Conservation (phyloP, 345 rosid species). For the Camelina sativa region DNA sequence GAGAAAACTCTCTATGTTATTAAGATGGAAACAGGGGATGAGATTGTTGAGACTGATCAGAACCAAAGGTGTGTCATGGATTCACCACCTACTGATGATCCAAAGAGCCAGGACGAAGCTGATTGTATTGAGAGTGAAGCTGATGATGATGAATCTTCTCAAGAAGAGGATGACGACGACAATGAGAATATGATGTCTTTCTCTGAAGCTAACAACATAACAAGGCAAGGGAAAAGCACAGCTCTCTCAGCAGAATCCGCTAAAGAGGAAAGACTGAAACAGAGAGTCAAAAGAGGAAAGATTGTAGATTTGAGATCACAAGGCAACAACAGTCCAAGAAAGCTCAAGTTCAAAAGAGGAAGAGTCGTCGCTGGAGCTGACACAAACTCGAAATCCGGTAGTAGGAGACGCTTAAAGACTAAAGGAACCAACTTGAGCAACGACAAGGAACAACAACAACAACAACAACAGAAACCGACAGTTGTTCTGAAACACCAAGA, state of each 20-base stretch:
- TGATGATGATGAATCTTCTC: constrained; percentile 52
- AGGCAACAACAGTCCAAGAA: constrained; percentile 58
- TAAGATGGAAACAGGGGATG: constrained; percentile 56
- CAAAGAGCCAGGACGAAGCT: constrained; percentile 48
- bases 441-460: constrained; percentile 4
- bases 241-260: constrained; percentile 35
- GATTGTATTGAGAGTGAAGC: constrained; percentile 46
- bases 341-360: constrained; percentile 70
- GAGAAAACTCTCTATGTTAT: constrained; percentile 77
- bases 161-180: constrained; percentile 51
- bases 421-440: constrained; percentile 37
- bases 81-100: constrained; percentile 39
- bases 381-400: constrained; percentile 45
- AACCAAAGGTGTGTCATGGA: constrained; percentile 51
- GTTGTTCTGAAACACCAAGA: constrained; percentile 78
- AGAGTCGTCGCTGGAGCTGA: constrained; percentile 46
- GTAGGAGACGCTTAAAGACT: constrained; percentile 55
- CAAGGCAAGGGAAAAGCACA: constrained; percentile 40
- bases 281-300: constrained; percentile 70
- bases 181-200: constrained; percentile 34
- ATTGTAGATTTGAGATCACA: constrained; percentile 56
- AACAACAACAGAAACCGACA: constrained; percentile 31
- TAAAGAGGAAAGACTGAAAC: constrained; percentile 45
- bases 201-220: constrained; percentile 35
- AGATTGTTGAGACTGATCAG: constrained; percentile 51